These are phyloP conservation scores for Aspergillus vadensis DNA, from an alignment of 2,329 filamentous ascomycete species.

Conservation along the genomic window DNA sequence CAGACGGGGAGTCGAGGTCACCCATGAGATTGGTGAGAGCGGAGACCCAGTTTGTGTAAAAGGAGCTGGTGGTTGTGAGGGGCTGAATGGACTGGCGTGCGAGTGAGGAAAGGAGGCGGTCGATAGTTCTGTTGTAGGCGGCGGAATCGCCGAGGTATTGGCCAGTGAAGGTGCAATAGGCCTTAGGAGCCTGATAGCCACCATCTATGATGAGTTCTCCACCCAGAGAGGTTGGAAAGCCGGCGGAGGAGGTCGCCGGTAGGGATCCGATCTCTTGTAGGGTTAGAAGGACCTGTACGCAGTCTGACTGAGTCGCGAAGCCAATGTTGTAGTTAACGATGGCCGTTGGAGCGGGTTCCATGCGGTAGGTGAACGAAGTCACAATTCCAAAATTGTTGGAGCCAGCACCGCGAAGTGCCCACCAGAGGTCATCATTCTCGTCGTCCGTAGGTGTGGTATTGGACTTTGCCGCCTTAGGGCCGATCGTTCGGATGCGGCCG, in stretches of 20 bases:
- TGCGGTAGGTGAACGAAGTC: conserved; percentile 8
- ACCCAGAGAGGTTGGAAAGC: background rate
- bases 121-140: background rate
- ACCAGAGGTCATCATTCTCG: conserved; percentile 9
- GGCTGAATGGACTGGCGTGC: background rate
- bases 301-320: conserved; percentile 10
- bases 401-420: conserved; percentile 12
- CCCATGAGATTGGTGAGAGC: conserved; percentile 15
- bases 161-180: background rate
- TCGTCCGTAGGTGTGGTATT: background rate
- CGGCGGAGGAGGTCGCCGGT: background rate
- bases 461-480: background rate
- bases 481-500: background rate
- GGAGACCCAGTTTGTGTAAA: conserved; percentile 3
- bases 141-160: background rate
- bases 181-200: background rate
- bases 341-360: conserved; percentile 6
- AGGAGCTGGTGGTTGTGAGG: conserved; percentile 1
- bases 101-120: background rate
- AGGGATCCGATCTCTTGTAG: conserved; percentile 6
- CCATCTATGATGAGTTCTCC: background rate
- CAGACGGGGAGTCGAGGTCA: conserved; percentile 4
- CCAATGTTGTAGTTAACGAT: conserved; percentile 11
- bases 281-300: conserved; percentile 6
- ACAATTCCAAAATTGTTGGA: conserved; percentile 13